Evolutionary conservation across 148 eudicot genomes (phyloP).

Genomic region (Amaranthus palmeri): DNA sequence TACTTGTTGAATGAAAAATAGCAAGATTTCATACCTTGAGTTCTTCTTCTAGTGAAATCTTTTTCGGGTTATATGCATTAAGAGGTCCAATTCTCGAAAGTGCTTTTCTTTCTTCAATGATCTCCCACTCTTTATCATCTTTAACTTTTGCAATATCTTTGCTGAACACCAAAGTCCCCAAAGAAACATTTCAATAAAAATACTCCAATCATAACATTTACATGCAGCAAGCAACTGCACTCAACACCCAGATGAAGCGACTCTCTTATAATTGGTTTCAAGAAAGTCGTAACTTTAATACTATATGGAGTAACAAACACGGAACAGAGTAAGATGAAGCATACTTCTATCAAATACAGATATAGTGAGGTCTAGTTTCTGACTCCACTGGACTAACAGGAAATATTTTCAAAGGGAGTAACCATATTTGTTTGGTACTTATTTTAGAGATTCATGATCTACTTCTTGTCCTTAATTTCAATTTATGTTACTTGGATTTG

Average conservation of each 20-base stretch:
- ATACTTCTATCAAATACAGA: neutral
- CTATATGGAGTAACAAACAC: neutral
- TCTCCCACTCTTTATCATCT: constrained; percentile 97
- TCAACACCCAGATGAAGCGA: neutral
- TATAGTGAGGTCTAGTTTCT: neutral
- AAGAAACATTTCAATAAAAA: neutral
- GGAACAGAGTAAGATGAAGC: neutral
- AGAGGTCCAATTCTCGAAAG: constrained; percentile 84
- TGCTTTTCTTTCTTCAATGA: constrained; percentile 79
- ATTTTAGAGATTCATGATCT: no score
- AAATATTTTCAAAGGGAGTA: neutral
- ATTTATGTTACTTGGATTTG: no score
- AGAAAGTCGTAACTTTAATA: neutral
- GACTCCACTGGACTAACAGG: neutral
- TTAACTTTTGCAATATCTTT: constrained; percentile 93
- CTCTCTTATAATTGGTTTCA: neutral
- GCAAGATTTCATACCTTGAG: constrained; percentile 45
- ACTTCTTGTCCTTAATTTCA: no score
- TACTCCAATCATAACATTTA: neutral
- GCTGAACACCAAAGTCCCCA: constrained; percentile 33
- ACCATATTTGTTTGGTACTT: no score
- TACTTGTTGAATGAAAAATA: no score
- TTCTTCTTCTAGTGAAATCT: constrained; percentile 78
- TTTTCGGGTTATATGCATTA: constrained; percentile 79
- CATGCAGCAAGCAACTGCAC: neutral